Evolutionary conservation across 176 grass and related monocot species (phyloP).

Genomic region (Phyllostachys edulis): DNA sequence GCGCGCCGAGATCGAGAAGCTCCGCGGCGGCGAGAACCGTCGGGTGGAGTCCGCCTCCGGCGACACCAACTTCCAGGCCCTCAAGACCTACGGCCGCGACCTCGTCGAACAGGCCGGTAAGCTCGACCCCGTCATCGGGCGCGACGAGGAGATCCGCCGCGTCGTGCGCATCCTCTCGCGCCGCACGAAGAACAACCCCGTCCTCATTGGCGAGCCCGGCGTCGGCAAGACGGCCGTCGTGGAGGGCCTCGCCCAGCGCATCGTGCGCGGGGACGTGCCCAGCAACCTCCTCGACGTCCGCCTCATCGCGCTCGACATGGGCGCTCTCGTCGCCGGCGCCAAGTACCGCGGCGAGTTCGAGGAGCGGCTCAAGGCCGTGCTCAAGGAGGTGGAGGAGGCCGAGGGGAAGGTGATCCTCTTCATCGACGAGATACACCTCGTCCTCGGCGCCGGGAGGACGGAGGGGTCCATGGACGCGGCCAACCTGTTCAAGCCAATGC

Average conservation of each 20-base stretch:
- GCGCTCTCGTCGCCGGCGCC: conserved; percentile 71
- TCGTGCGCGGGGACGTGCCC: conserved; percentile 69
- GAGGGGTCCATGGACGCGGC: conserved; percentile 88
- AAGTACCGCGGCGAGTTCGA: conserved; percentile 91
- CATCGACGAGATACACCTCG: conserved; percentile 89
- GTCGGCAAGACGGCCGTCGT: conserved; percentile 84
- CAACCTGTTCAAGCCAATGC: conserved; percentile 87
- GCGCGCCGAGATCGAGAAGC: conserved; percentile 60
- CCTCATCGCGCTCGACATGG: conserved; percentile 83
- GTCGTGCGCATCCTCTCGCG: conserved; percentile 17
- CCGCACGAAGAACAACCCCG: conserved; percentile 85
- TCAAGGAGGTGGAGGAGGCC: conserved; percentile 81
- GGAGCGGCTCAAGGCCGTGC: conserved; percentile 65
- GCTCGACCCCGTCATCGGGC: conserved; percentile 70
- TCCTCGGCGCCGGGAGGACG: conserved; percentile 68
- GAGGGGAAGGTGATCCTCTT: conserved; percentile 78
- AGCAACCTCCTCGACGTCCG: conserved; percentile 78
- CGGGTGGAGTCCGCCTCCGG: conserved; percentile 63
- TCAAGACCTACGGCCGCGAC: conserved; percentile 66
- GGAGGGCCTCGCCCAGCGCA: conserved; percentile 76
- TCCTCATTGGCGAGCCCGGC: conserved; percentile 74
- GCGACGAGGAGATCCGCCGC: conserved; percentile 71
- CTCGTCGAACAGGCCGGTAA: conserved; percentile 67
- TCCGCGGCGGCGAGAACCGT: conserved; percentile 52
- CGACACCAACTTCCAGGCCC: conserved; percentile 73